Conservation (phyloP, 352 stramenopile genomes). For the Globisporangium heterothallicum region DNA sequence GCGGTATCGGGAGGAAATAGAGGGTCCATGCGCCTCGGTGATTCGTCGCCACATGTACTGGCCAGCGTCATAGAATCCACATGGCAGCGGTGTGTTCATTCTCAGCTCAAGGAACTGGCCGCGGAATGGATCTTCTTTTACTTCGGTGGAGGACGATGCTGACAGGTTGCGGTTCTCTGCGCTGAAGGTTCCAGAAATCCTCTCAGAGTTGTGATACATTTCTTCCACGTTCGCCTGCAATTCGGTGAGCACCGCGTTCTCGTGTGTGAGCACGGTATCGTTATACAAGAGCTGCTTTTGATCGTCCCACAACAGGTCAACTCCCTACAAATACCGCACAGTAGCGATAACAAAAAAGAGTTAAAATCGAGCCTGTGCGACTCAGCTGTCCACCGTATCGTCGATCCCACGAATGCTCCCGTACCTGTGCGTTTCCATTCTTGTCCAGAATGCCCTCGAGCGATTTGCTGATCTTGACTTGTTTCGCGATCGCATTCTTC, state of each 20-base stretch:
- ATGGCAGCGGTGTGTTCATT: constrained; percentile 1
- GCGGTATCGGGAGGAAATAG: no score
- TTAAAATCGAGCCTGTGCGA: no score
- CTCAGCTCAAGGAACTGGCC: not conserved
- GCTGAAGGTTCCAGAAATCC: not conserved
- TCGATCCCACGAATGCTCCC: no score
- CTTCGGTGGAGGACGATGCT: not conserved
- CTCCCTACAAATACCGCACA: not conserved
- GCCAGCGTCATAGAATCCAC: constrained; percentile 4
- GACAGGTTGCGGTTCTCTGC: no score
- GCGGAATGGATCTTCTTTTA: not conserved
- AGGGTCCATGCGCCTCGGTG: no score
- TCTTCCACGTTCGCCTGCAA: not conserved
- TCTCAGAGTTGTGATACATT: constrained; percentile 1
- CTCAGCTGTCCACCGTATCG: no score
- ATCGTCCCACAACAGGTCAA: constrained; percentile 4
- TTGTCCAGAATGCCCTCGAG: constrained; percentile 35
- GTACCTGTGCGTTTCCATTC: no score
- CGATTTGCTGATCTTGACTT: constrained; percentile 33
- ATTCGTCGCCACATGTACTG: not conserved
- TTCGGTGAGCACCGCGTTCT: not conserved
- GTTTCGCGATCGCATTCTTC: constrained; percentile 26
- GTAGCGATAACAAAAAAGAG: not conserved
- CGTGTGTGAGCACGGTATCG: not conserved
- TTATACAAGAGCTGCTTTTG: constrained; percentile 6